Percentiles rank a stretch among this genome's conserved stretches.
Conservation (phyloP, 768 basidiomycete genomes). For the Coprinopsis strossmayeri region DNA sequence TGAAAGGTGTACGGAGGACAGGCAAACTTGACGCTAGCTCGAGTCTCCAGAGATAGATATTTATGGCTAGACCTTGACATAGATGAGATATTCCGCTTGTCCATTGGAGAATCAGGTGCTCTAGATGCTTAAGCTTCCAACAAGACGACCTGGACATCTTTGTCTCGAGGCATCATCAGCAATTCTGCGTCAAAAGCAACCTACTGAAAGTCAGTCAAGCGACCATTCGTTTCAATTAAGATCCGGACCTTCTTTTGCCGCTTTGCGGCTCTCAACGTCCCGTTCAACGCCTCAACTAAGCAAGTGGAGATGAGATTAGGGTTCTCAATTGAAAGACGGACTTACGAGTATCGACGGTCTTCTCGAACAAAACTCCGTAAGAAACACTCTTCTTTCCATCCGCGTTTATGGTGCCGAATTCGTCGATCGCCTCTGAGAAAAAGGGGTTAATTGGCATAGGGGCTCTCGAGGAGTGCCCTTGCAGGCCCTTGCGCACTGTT, state of each 20-base stretch:
- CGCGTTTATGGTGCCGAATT: slow-evolving; percentile 29
- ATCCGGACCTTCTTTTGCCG: slow-evolving; percentile 37
- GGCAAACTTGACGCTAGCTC: too few relatives aligned
- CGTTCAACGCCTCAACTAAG: slow-evolving; percentile 47
- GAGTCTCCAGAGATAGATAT: too few relatives aligned
- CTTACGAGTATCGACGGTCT: slow-evolving; percentile 41
- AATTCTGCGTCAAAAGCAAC: slow-evolving; percentile 39
- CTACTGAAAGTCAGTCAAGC: slow-evolving; percentile 17
- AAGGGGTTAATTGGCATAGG: slow-evolving; percentile 1
- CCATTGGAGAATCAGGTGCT: not conserved
- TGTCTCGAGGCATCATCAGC: slow-evolving; percentile 45
- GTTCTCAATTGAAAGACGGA: not conserved
- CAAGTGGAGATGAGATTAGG: not conserved
- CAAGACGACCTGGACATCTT: slow-evolving; percentile 37
- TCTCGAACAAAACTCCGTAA: slow-evolving; percentile 40
- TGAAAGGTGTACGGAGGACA: not conserved
- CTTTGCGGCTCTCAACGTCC: slow-evolving; percentile 40
- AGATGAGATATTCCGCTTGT: not conserved
- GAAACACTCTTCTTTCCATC: slow-evolving; percentile 32
- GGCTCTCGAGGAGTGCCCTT: not conserved
- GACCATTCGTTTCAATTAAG: not conserved
- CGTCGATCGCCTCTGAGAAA: slow-evolving; percentile 34
- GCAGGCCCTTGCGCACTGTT: slow-evolving; percentile 24
- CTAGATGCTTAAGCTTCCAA: slow-evolving; percentile 17
- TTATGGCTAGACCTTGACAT: too few relatives aligned